Evolutionary conservation across 768 basidiomycete genomes (phyloP), one percentile per base, ranked within the genome.

Genomic region (Suillus discolor): DNA sequence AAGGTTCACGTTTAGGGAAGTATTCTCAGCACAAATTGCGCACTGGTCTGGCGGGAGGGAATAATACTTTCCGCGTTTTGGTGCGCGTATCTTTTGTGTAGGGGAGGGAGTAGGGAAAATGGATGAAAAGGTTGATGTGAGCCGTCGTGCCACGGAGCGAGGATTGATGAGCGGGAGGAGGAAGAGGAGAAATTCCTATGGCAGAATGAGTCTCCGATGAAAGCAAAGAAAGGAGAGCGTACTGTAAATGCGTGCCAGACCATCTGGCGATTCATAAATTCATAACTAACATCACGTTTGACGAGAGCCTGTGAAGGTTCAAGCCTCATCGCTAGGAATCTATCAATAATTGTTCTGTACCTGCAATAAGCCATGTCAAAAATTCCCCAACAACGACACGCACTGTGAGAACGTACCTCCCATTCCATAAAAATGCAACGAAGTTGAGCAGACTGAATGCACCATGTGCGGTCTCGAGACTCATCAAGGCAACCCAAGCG

Each of bases 181-280:
- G 80, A 98, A 98, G 42, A 98, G 82, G 16, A 99, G 82, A 78
- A 99, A 98, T 85, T 99, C 96, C 97, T 99, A 68, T 62, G 47
- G 36, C 4, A 11, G 28, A 60, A n/a, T 68, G 55, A 67, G 65
- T 51, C 42, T 23, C 59, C 16, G 28, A 39, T 11, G 4, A 39
- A 39, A 41, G 38, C 25, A 18, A 57, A 41, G 49, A 60, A 51
- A 25, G 42, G 28, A 31, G 41, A 16, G 79, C 93, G 63, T 73
- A 97, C 97, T 8, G 97, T 99, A 76, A 99, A 97, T 0, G 95
- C 93, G 74, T 96, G 94, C 97, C 97, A 99, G 63, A 99, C 97
- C 86, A 99, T 93, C 77, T 99, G 97, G 70, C 97, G 92, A 72
- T 99, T 98, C 94, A 99, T 97, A 72, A 96, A 99, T 73, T 99